phyloP scores from a whole-genome alignment of 2,329 filamentous ascomycete genomes.

The Penicillium sclerotiorum region DNA sequence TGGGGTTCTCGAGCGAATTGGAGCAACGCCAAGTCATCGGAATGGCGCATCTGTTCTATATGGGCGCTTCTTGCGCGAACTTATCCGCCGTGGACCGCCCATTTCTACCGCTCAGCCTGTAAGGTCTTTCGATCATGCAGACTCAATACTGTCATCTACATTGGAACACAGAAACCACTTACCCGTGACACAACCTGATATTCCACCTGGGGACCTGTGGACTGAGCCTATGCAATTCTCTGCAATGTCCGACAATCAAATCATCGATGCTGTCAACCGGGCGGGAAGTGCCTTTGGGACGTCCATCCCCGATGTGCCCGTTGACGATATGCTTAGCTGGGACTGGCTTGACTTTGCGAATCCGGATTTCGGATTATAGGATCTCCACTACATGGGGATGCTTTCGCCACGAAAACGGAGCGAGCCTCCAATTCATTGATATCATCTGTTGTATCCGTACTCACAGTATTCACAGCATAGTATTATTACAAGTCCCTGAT shows the following conservation, averaged over 20 bases:
- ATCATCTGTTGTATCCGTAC: too few species aligned
- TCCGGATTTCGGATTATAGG: constrained; percentile 32
- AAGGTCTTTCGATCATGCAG: constrained; percentile 13
- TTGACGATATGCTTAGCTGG: constrained; percentile 62
- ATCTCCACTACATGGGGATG: too few species aligned
- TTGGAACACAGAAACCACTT: constrained; percentile 25
- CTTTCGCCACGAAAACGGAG: too few species aligned
- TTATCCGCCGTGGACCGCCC: constrained; percentile 43
- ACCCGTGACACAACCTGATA: constrained; percentile 27
- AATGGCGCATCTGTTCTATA: constrained; percentile 67
- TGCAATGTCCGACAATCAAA: constrained; percentile 70
- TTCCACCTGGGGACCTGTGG: constrained; percentile 43
- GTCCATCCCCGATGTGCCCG: constrained; percentile 58
- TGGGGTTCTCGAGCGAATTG: constrained; percentile 69
- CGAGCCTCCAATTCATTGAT: too few species aligned
- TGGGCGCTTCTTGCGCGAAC: constrained; percentile 57
- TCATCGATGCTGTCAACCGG: constrained; percentile 66
- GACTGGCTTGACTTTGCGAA: constrained; percentile 57
- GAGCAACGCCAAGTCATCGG: constrained; percentile 65
- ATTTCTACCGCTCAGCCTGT: constrained; percentile 17
- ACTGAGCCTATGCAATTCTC: constrained; percentile 63
- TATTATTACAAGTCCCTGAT: too few species aligned
- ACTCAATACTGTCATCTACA: constrained; percentile 15
- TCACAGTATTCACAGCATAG: too few species aligned
- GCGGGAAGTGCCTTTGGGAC: constrained; percentile 63